Evolutionary conservation across 148 eudicot genomes (phyloP), one percentile per base, ranked within the genome.

Genomic region (Chenopodium formosanum): DNA sequence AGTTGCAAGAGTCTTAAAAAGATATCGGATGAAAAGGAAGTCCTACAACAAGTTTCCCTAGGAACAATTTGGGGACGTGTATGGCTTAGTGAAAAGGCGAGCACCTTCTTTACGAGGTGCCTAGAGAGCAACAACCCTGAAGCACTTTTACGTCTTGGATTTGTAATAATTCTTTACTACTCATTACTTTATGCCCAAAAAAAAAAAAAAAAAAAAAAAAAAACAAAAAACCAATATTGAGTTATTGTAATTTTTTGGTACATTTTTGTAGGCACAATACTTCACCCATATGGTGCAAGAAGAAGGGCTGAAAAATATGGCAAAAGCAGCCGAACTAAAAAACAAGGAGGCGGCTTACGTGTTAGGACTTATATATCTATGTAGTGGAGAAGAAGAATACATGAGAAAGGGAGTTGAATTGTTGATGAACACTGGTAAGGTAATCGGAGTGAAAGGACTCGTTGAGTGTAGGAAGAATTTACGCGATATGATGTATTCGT

Each of bases 1-100:
- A 84, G 86, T 72, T 84, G 86, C 70, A 84, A 84, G 74, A 44
- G 66, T 0, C n/a, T 84, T 32, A 48, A 52, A 23, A 81, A 81
- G 76, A 56, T 84, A 50, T 72, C 68, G 2, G 69, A 77, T 9
- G 86, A 81, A 31, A 80, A 84, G 71, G 22, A 23, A 7, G 80
- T 84, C 9, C 62, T 84, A 1, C 80, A 84, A 50, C 58, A 77
- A 50, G 83, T 65, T 0, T 74, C 81, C 20, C 32, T 84, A 5
- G 78, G 77, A 27, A 53, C 14, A 5, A 63, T 84, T 25, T 25
- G 25, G 9, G 10, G 5, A 2, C 16, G 29, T 70, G 31, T 8
- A 63, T 84, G 83, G 83, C 44, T 47, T 31, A 67, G 37, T 0
- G 53, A 72, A 27, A 62, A 84, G 25, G 52, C 74, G 2, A 48